These are phyloP conservation scores for Coprinopsis cinerea DNA, from an alignment of 768 basidiomycete genomes.

Conservation along the genomic window DNA sequence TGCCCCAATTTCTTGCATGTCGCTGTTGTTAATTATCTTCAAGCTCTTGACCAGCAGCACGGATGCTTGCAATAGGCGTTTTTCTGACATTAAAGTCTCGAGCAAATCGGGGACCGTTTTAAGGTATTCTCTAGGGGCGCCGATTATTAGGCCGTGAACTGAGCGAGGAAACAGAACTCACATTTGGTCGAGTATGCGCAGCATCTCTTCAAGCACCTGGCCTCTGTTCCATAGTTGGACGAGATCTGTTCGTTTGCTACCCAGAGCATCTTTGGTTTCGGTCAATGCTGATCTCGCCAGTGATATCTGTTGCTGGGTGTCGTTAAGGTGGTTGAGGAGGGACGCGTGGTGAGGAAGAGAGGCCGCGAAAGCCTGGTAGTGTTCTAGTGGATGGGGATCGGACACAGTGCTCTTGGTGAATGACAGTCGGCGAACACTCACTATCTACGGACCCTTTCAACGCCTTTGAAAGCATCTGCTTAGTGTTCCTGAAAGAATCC, in stretches of 20 bases:
- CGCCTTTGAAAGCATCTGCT: constrained; percentile 70
- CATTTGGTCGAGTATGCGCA: constrained; percentile 92
- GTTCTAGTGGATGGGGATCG: constrained; percentile 41
- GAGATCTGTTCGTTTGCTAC: constrained; percentile 81
- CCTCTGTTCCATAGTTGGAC: constrained; percentile 87
- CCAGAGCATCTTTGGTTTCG: constrained; percentile 75
- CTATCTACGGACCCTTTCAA: constrained; percentile 87
- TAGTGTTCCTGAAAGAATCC: constrained; percentile 70
- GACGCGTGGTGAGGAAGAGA: constrained; percentile 86
- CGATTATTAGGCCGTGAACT: constrained; percentile 12
- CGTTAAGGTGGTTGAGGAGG: constrained; percentile 62
- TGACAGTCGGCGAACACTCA: constrained; percentile 32
- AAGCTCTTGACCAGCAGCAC: constrained; percentile 80
- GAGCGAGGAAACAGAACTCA: constrained; percentile 29
- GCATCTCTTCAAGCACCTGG: constrained; percentile 93
- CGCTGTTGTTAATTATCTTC: constrained; percentile 85
- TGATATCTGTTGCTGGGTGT: constrained; percentile 70
- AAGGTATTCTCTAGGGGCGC: constrained; percentile 89
- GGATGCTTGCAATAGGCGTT: constrained; percentile 84
- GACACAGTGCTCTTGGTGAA: neutral
- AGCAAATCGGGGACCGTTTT: constrained; percentile 88
- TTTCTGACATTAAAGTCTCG: constrained; percentile 94
- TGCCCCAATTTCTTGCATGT: constrained; percentile 95
- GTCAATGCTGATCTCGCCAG: constrained; percentile 64
- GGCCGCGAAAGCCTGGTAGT: constrained; percentile 94